Base-by-base conservation (phyloP, 2,329 filamentous ascomycete genomes). In the Fusarium beomiforme region DNA sequence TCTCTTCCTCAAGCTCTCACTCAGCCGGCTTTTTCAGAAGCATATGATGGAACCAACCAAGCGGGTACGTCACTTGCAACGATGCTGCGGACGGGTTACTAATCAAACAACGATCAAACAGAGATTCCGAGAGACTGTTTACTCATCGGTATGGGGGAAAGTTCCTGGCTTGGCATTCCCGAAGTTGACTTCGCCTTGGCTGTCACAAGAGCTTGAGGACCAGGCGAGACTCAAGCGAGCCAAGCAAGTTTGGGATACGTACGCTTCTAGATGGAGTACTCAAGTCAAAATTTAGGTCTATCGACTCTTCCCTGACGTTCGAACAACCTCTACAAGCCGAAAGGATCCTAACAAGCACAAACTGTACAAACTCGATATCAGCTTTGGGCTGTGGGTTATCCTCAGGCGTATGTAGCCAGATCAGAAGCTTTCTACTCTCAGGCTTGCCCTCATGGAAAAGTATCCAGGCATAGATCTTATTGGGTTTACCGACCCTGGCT, bases 321-420 rank as follows among this genome's bases (percentile, higher is more conserved):
- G 31, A 26, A 54, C 12, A 4, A 58, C 14, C 10, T 2, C 7
- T 19, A 42, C 21, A 21, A 68, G 58, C 37, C 41, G 24, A 12
- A 17, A 14, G 17, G n/a, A 10, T 16, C 64, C 66, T 10, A 64
- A 26, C 21, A 33, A 31, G 5, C 66, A 69, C 39, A 69, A 41
- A 21, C 46, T 69, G 16, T 44, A 36, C 8, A 49, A 39, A 11
- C 9, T 4, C 33, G 24, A 54, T 3, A 36, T 68, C 31, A 51
- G 53, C 46, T 68, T 64, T 23, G 64, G 64, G 6, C 36, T 36
- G 8, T 69, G 66, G 66, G 46, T 69, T 19, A 34, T 69, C 19
- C 19, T 64, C n/a, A 42, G 29, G 8, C 64, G 51, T 19, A 57
- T 67, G 4, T 69, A 69, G 13, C 64, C 64, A 4, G 41, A 29